These are phyloP conservation scores for Suillus sp. DNA, from an alignment of 768 basidiomycete genomes.

Conservation along the genomic window DNA sequence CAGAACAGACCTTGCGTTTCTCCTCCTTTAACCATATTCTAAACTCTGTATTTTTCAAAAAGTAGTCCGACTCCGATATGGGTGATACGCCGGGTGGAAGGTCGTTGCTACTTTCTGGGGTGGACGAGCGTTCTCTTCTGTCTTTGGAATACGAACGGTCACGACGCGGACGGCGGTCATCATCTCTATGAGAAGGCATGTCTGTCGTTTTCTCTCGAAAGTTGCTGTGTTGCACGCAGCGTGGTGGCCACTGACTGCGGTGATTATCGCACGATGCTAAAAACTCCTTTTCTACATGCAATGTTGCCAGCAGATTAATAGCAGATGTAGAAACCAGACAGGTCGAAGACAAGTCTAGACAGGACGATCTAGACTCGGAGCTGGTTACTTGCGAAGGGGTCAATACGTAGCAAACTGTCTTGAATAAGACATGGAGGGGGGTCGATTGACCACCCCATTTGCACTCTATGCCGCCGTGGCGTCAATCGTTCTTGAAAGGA, in stretches of 20 bases:
- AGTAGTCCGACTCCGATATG: slow-evolving; percentile 86
- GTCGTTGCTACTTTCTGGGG: slow-evolving; percentile 43
- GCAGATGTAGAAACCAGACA: neutral
- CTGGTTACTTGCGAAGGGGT: neutral
- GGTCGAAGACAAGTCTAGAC: neutral
- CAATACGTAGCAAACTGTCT: neutral
- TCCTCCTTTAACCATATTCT: slow-evolving; percentile 83
- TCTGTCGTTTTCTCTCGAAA: neutral
- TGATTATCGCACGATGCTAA: neutral
- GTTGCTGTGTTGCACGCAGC: neutral
- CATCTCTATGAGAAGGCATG: slow-evolving; percentile 22
- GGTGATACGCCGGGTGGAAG: slow-evolving; percentile 60
- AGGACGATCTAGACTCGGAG: neutral
- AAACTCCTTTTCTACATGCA: neutral
- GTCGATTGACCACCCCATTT: neutral
- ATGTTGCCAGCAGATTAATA: neutral
- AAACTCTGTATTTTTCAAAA: slow-evolving; percentile 86
- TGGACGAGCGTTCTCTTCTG: slow-evolving; percentile 39
- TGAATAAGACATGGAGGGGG: neutral
- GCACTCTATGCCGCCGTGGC: too few species aligned
- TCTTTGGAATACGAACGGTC: slow-evolving; percentile 32
- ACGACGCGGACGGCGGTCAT: neutral
- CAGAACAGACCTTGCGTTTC: slow-evolving; percentile 51
- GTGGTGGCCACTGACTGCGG: neutral
- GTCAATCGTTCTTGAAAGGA: too few species aligned